These are phyloP conservation scores for Xylariales sp. DNA, from an alignment of 2,329 filamentous ascomycete species.

Conservation along the genomic window DNA sequence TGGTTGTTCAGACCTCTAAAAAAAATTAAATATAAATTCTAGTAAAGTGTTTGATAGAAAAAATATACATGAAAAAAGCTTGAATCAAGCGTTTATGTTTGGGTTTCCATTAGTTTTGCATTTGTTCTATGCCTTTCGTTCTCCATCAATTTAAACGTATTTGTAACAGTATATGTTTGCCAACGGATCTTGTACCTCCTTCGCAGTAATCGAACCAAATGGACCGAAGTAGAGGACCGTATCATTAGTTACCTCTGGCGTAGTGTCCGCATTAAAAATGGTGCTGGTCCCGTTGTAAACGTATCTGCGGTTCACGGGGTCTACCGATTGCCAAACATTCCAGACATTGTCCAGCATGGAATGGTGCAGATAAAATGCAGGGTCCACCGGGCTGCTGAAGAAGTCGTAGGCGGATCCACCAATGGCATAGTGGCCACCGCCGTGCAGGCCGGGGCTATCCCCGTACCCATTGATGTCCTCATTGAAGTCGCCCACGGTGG, in stretches of 20 bases:
- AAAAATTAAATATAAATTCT: no score
- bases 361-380: constrained; percentile 17
- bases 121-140: no score
- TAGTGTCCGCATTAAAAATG: constrained; percentile 1
- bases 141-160: not conserved
- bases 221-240: constrained; percentile 1
- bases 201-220: not conserved
- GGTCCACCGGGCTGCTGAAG: not conserved
- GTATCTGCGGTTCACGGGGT: not conserved
- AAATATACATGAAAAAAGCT: no score
- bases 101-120: no score
- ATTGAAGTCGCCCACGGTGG: constrained; percentile 27
- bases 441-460: constrained; percentile 20
- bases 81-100: no score
- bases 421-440: constrained; percentile 23
- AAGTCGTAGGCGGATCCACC: constrained; percentile 16
- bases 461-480: constrained; percentile 26
- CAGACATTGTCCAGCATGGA: constrained; percentile 11
- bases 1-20: no score
- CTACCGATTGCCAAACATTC: constrained; percentile 2
- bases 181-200: not conserved
- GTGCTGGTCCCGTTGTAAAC: constrained; percentile 2
- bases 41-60: no score
- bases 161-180: constrained; percentile 1
- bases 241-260: not conserved